Conservation (phyloP, 148 eudicot genomes). For the Amaranthus palmeri region DNA sequence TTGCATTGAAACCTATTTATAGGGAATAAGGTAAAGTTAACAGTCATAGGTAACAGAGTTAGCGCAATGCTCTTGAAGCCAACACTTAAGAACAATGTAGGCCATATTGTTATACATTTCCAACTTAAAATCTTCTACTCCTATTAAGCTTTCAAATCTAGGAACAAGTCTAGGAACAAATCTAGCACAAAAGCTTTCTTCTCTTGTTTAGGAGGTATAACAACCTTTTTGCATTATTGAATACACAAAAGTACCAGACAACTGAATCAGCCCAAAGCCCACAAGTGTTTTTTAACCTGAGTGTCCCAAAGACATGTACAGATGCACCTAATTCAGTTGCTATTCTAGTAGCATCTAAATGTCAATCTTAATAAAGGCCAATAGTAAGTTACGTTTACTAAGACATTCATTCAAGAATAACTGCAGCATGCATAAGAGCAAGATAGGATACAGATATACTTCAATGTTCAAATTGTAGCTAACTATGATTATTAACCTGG, state of each 20-base stretch:
- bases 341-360: not conserved
- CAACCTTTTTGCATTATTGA: not conserved
- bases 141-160: not conserved
- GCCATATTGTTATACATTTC: not conserved
- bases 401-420: not conserved
- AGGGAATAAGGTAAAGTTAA: no score
- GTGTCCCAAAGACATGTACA: not conserved
- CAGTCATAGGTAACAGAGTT: not conserved
- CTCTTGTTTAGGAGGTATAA: not conserved
- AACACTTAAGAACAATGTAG: not conserved
- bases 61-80: not conserved
- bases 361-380: not conserved
- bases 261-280: no score
- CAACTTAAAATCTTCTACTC: not conserved
- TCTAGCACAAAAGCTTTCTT: not conserved
- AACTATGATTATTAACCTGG: conserved; percentile 39
- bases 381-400: no score
- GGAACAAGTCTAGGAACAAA: not conserved
- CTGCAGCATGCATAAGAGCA: not conserved
- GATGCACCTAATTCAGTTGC: not conserved
- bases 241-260: not conserved
- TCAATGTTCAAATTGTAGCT: no score
- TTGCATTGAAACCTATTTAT: no score
- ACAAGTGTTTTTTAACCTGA: not conserved
- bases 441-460: no score